Base-by-base conservation (phyloP, 176 grass and related monocot species). In the Avena atlantica region DNA sequence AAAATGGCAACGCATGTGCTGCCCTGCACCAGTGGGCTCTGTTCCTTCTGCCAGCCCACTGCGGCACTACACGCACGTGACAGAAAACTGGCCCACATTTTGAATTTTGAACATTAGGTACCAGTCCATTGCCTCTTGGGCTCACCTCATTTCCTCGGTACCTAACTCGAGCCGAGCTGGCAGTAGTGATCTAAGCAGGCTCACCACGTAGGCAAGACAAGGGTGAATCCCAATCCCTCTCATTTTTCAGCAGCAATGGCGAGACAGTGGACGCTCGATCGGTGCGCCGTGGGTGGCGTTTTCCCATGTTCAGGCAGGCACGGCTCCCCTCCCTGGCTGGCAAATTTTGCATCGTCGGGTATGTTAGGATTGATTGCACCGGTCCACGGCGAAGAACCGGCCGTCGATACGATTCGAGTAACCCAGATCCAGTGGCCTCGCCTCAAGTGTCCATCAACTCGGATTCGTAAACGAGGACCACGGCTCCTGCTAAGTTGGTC, bases 391-490 rank as follows among this genome's bases (percentile, higher is more conserved):
- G 31, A 34, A 34, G 31, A 34, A 34, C 31, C 31, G 31, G 3
- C 1, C 14, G 10, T 40, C 10, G 2, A 29, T 20, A 78, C 20
- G 4, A 6, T 80, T 64, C 12, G 24, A 31, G 65, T 13, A 27
- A 71, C 16, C 4, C n/a, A 40, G 57, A 65, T 87, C 79, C 25
- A 59, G 45, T 64, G 31, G 66, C 42, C 74, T 61, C 81, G 19
- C 6, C 5, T 8, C 5, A 6, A 34, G 31, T 9, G 16, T 45
- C 16, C 78, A 53, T 45, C 49, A 16, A 12, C 86, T 78, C 34
- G 31, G 70, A 57, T 58, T 64, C 53, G 60, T 36, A 25, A 70
- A 70, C 62, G 25, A 83, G 87, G 42, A 84, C 78, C 14, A 44
- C 8, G 11, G n/a, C 19, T 17, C 29, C 14, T 70, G 51, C 50